Conservation (phyloP, 2,329 filamentous ascomycete genomes). For the Paracamarosporium sp. region DNA sequence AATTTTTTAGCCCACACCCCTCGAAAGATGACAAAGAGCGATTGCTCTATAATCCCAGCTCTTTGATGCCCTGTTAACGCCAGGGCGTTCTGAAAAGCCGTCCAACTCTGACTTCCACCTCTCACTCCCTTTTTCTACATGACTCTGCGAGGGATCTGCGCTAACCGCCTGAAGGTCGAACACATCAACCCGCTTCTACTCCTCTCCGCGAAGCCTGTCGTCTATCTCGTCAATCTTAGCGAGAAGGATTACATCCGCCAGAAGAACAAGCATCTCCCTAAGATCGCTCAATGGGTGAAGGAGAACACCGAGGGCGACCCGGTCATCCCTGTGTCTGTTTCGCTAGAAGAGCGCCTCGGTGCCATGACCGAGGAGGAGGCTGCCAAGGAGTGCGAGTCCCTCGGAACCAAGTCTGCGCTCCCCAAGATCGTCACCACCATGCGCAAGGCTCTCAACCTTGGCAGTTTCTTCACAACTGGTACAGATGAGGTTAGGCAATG, state of each 20-base stretch:
- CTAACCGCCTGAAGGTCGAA: conserved; percentile 73
- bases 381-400: conserved; percentile 84
- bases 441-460: conserved; percentile 88
- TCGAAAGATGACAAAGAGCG: conserved; percentile 98
- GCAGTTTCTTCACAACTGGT: conserved; percentile 97
- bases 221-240: conserved; percentile 95
- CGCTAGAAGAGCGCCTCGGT: conserved; percentile 90
- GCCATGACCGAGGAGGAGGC: conserved; percentile 79
- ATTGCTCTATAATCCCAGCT: conserved; percentile 99
- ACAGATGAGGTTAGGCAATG: conserved; percentile 97
- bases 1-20: conserved; percentile 26
- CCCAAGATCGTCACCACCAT: conserved; percentile 93
- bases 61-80: conserved; percentile 88
- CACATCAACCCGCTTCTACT: conserved; percentile 97
- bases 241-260: conserved; percentile 97
- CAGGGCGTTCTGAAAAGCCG: conserved; percentile 89
- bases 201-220: conserved; percentile 93
- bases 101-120: conserved; percentile 68
- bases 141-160: conserved; percentile 8
- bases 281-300: conserved; percentile 96
- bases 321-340: conserved; percentile 91
- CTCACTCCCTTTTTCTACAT: conserved; percentile 6
- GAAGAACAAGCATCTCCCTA: conserved; percentile 98
- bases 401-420: conserved; percentile 85
- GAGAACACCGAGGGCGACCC: conserved; percentile 85